Base-by-base conservation (phyloP, 495 filamentous ascomycete genomes). In the Lasiosphaeria ovina region DNA sequence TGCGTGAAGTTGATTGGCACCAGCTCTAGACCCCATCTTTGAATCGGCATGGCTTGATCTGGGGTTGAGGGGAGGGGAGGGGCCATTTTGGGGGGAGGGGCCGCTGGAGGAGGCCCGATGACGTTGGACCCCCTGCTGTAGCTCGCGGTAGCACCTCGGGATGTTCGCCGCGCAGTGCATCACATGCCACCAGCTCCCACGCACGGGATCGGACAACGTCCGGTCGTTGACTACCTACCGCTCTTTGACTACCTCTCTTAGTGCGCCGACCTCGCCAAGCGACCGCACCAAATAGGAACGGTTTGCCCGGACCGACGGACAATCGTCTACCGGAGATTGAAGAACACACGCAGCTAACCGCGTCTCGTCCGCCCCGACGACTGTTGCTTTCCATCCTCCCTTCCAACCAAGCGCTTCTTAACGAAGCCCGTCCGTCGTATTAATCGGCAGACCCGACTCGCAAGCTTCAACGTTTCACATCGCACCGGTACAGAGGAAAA, bases 231-330 rank as follows among this genome's bases (percentile, higher is more conserved):
- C n/a, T n/a, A n/a, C n/a, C n/a, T n/a, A n/a, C n/a, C n/a, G n/a
- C n/a, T n/a, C n/a, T n/a, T n/a, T n/a, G n/a, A n/a, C n/a, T n/a
- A n/a, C n/a, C n/a, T n/a, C n/a, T n/a, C n/a, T n/a, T n/a, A n/a
- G n/a, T n/a, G n/a, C n/a, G n/a, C n/a, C n/a, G n/a, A n/a, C n/a
- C n/a, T n/a, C n/a, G n/a, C n/a, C n/a, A n/a, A 54, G 40, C 42
- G 35, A 4, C 55, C 17, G 51, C 51, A 38, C 32, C 51, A 6
- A 54, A 11, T 58, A 45, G 16, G 47, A 57, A n/a, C 6, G 33
- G 50, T 35, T 35, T 50, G 55, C 54, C 54, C 60, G 54, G 16
- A 57, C 54, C n/a, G 54, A 57, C 54, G 38, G 60, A 62, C 34
- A 57, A 57, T 36, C 36, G 54, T 12, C n/a, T 35, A 52, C 51